Evolutionary conservation across 148 eudicot species (phyloP).

Genomic region (Gaultheria prostrata): DNA sequence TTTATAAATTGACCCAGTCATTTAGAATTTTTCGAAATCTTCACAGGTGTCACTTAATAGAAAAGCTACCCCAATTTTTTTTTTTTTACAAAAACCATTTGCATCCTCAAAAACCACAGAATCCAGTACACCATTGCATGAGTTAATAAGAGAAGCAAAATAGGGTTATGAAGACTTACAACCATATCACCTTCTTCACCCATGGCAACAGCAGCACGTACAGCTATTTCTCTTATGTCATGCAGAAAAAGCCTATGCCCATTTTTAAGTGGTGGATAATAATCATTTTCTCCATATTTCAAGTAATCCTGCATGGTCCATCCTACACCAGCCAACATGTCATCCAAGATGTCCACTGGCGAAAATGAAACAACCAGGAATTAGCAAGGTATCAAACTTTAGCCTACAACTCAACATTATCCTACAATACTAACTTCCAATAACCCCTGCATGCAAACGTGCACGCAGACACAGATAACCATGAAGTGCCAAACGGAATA

Average conservation of each 20-base stretch:
- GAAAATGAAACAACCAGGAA: constrained; percentile 22
- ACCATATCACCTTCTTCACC: constrained; percentile 98
- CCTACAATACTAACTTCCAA: neutral
- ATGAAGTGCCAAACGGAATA: neutral
- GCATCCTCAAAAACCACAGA: neutral
- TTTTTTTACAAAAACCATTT: neutral
- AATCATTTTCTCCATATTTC: constrained; percentile 90
- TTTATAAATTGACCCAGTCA: neutral
- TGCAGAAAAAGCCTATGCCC: constrained; percentile 93
- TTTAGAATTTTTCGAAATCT: neutral
- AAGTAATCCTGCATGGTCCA: constrained; percentile 98
- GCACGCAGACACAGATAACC: neutral
- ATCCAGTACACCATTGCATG: neutral
- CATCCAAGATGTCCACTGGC: constrained; percentile 97
- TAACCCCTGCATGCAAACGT: neutral
- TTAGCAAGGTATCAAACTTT: constrained; percentile 18
- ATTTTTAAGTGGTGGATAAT: constrained; percentile 93
- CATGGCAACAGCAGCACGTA: constrained; percentile 97
- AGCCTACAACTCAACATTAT: constrained; percentile 2
- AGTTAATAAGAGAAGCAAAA: constrained; percentile 9
- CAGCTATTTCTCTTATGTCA: constrained; percentile 93
- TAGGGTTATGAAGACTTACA: constrained; percentile 47
- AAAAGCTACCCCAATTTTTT: neutral
- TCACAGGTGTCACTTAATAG: neutral
- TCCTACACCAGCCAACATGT: constrained; percentile 93